These are phyloP conservation scores for Hericium alpestre DNA, from an alignment of 768 basidiomycete genomes.

Conservation along the genomic window DNA sequence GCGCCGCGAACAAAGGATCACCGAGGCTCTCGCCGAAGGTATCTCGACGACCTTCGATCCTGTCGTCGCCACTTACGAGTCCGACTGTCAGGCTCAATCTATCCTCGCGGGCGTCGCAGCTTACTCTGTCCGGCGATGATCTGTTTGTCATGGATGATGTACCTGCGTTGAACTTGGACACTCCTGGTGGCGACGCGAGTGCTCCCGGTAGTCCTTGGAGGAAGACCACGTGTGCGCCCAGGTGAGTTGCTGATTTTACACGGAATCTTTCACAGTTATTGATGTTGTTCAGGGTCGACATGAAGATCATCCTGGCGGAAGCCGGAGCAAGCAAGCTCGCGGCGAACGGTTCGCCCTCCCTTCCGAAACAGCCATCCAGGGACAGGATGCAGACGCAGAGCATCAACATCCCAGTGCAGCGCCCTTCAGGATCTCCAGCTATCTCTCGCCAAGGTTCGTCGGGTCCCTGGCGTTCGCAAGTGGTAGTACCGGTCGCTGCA, in stretches of 20 bases:
- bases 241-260: slow-evolving; percentile 26
- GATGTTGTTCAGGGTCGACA: slow-evolving; percentile 49
- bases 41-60: slow-evolving; percentile 10
- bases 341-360: neutral
- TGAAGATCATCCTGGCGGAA: slow-evolving; percentile 83
- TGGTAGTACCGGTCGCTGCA: neutral
- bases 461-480: neutral
- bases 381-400: neutral
- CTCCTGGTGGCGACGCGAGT: slow-evolving; percentile 1
- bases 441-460: neutral
- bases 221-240: slow-evolving; percentile 29
- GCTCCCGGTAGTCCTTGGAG: slow-evolving; percentile 21
- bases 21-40: slow-evolving; percentile 24
- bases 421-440: neutral
- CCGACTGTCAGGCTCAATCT: slow-evolving; percentile 17
- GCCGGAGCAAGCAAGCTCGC: slow-evolving; percentile 28
- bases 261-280: neutral
- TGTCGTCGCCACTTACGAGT: slow-evolving; percentile 19
- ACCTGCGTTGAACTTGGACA: slow-evolving; percentile 17
- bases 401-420: neutral
- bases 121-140: slow-evolving; percentile 40
- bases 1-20: slow-evolving; percentile 16
- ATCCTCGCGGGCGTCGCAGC: slow-evolving; percentile 11
- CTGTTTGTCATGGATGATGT: slow-evolving; percentile 79
- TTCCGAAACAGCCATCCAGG: neutral